Conservation (phyloP, 495 filamentous ascomycete genomes). For the Penicillium chermesinum region DNA sequence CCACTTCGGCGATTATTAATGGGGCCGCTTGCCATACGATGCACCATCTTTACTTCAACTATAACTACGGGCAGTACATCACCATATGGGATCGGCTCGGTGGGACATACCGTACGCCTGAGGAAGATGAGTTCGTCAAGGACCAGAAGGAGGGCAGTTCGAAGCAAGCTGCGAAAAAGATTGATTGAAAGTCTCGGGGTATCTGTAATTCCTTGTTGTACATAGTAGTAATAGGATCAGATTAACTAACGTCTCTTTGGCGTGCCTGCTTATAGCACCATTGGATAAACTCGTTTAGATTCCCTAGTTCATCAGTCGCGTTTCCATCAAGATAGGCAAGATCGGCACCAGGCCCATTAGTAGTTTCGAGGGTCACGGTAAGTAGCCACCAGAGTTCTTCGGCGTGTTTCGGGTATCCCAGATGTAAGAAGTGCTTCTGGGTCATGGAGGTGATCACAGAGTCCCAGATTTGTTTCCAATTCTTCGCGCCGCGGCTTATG, state of each 20-base stretch:
- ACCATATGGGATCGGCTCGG: constrained; percentile 90
- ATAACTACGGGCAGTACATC: constrained; percentile 94
- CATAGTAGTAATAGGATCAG: not conserved
- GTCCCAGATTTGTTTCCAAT: constrained; percentile 37
- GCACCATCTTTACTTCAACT: constrained; percentile 96
- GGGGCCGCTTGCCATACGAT: constrained; percentile 92
- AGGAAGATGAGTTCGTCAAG: constrained; percentile 19
- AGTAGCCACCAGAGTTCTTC: constrained; percentile 38
- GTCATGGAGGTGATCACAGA: constrained; percentile 11
- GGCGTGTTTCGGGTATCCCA: constrained; percentile 38
- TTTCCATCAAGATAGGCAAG: constrained; percentile 30
- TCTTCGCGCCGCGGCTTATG: constrained; percentile 27
- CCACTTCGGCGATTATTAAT: constrained; percentile 77
- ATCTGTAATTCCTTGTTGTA: not conserved
- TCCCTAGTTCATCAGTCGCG: constrained; percentile 34
- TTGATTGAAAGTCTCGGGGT: not conserved
- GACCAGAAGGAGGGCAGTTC: not conserved
- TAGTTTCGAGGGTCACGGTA: constrained; percentile 25
- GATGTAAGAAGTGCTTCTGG: constrained; percentile 22
- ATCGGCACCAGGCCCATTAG: constrained; percentile 8
- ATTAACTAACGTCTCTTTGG: constrained; percentile 4
- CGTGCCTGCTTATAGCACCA: constrained; percentile 15
- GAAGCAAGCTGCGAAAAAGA: not conserved
- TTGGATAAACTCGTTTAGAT: constrained; percentile 37
- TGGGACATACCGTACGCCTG: constrained; percentile 75